Evolutionary conservation across 495 filamentous ascomycete genomes (phyloP).

Genomic region (Annulohypoxylon nitens): DNA sequence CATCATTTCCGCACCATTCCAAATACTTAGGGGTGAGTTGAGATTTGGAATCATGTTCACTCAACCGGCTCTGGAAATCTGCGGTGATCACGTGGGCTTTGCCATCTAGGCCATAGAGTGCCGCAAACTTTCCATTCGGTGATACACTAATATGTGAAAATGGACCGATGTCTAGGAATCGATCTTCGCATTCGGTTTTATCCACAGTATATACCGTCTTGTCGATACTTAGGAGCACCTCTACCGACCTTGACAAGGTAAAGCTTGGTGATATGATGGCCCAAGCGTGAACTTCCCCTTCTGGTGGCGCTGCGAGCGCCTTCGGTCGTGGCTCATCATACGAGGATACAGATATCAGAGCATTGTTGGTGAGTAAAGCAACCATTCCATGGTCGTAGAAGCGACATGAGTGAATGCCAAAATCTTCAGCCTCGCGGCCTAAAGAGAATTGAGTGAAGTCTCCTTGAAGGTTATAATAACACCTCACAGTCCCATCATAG

Average conservation of each 20-base stretch:
- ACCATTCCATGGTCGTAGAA: slow-evolving; percentile 95
- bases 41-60: slow-evolving; percentile 89
- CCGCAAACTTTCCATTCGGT: slow-evolving; percentile 88
- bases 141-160: slow-evolving; percentile 92
- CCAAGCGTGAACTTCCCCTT: slow-evolving; percentile 88
- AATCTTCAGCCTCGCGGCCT: slow-evolving; percentile 88
- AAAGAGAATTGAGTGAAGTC: slow-evolving; percentile 97
- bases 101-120: slow-evolving; percentile 86
- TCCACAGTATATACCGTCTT: slow-evolving; percentile 90
- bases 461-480: slow-evolving; percentile 90
- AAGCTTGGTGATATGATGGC: slow-evolving; percentile 87
- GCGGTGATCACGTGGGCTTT: slow-evolving; percentile 93
- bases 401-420: slow-evolving; percentile 85
- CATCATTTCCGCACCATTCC: slow-evolving; percentile 96
- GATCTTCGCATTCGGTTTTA: slow-evolving; percentile 89
- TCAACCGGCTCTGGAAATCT: slow-evolving; percentile 91
- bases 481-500: slow-evolving; percentile 89
- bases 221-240: slow-evolving; percentile 88
- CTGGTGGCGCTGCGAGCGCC: slow-evolving; percentile 80
- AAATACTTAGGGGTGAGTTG: slow-evolving; percentile 88
- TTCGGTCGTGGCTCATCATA: slow-evolving; percentile 94
- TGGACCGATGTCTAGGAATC: slow-evolving; percentile 88
- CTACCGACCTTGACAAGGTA: slow-evolving; percentile 93
- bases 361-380: slow-evolving; percentile 90
- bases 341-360: slow-evolving; percentile 84